These are phyloP conservation scores for Starmerella kuoi DNA, from an alignment of 805 yeast genomes.

Conservation along the genomic window DNA sequence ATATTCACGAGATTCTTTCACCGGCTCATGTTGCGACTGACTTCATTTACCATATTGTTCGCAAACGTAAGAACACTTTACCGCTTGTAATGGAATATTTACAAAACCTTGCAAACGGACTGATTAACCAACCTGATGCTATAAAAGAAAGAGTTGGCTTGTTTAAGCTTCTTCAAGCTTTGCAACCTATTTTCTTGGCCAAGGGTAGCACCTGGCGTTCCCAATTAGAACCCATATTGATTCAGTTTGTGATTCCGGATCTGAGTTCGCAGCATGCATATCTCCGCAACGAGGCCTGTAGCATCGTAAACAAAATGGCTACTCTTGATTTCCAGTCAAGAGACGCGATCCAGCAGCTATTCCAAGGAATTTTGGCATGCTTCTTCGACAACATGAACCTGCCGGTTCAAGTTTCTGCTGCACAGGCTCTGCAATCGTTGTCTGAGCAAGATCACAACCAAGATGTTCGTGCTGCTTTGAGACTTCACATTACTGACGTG, in stretches of 20 bases:
- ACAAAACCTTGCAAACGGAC: constrained; percentile 17
- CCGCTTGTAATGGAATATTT: constrained; percentile 16
- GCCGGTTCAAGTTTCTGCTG: constrained; percentile 75
- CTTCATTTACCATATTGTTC: constrained; percentile 57
- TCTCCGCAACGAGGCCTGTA: constrained; percentile 50
- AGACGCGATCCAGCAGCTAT: constrained; percentile 53
- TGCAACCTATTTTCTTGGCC: constrained; percentile 43
- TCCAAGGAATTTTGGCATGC: constrained; percentile 30
- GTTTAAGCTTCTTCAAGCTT: constrained; percentile 62
- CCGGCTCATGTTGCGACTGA: constrained; percentile 74
- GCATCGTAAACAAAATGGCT: constrained; percentile 44
- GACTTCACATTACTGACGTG: constrained; percentile 58
- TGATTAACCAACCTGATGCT: constrained; percentile 34
- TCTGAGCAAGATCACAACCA: constrained; percentile 43
- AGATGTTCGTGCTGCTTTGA: constrained; percentile 39
- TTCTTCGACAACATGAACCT: constrained; percentile 37
- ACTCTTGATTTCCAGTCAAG: constrained; percentile 46
- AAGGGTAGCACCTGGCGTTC: constrained; percentile 26
- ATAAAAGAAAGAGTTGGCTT: constrained; percentile 32
- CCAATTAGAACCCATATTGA: constrained; percentile 45
- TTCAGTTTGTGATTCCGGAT: constrained; percentile 56
- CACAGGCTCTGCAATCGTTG: constrained; percentile 73
- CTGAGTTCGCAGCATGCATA: constrained; percentile 45
- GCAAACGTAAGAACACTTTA: constrained; percentile 39
- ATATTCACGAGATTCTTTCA: constrained; percentile 46